Conservation (phyloP, 192 early-diverging fungal genomes). For the Oehlia diaphana region DNA sequence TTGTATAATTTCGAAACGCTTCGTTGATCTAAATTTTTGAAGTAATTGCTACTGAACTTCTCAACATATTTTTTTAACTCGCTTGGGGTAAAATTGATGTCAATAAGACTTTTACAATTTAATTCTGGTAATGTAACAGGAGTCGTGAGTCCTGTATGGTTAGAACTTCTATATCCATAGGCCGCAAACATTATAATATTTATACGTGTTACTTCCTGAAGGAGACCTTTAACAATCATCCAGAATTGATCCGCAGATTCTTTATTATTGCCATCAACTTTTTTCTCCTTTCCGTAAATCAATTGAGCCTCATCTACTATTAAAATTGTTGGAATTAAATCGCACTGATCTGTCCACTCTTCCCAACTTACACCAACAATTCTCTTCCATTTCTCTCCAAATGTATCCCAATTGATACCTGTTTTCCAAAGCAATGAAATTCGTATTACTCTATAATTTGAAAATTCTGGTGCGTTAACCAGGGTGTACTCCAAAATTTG, state of each 20-base stretch:
- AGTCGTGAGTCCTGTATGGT: not conserved
- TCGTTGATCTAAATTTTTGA: not conserved
- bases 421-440: constrained; percentile 14
- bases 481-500: not conserved
- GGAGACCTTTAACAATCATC: not conserved
- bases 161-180: too few relatives aligned
- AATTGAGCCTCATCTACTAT: constrained; percentile 3
- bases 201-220: not conserved
- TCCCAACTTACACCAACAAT: constrained; percentile 6
- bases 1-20: not conserved
- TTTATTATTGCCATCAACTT: not conserved
- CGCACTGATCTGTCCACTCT: constrained; percentile 17
- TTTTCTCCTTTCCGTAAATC: not conserved
- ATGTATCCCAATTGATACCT: not conserved
- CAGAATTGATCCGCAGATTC: constrained; percentile 20
- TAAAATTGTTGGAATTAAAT: constrained; percentile 9
- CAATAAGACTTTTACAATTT: constrained; percentile 1
- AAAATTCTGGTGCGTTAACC: constrained; percentile 5
- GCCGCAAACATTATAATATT: constrained; percentile 21
- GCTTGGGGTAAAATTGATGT: not conserved
- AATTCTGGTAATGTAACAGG: not conserved
- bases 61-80: not conserved
- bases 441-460: constrained; percentile 2
- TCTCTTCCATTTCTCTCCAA: not conserved
- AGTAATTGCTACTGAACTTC: not conserved